Base-by-base conservation (phyloP, 2,329 filamentous ascomycete species). In the Sarocladium kiliense region DNA sequence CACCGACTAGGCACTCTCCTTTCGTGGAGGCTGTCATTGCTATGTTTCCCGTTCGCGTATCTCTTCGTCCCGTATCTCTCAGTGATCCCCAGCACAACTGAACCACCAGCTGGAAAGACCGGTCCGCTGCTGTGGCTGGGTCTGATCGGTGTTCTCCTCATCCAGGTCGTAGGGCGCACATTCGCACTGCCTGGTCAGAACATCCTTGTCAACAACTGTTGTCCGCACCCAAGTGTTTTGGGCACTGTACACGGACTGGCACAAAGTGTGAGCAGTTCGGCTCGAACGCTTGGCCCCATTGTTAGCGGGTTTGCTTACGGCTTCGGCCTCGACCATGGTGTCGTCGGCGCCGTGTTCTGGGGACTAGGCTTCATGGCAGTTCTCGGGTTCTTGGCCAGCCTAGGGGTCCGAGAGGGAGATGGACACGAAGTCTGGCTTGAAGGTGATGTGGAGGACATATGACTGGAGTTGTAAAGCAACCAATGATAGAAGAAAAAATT, bases 1-100 rank as follows among this genome's bases (percentile, higher is more conserved):
- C 73, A 77, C 2, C 79, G 79, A 2, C 77, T 90, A 1, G 89
- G 89, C 32, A 87, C 87, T 1, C 71, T 91, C 54, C 74, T 75
- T 4, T 85, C 84, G 42, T 91, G 86, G 77, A 81, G 85, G 3
- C 69, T 79, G n/a, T 88, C 84, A 37, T 74, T 92, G 1, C 78
- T 85, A 41, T 79, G 86, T 51, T 92, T 91, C 58, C 87, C 89
- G 0, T 30, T 89, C 10, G 79, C 85, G 0, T 93, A 93, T 67
- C 72, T 83, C 10, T 65, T 87, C 10, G 79, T 87, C 36, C 89
- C 89, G 0, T 91, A 86, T 64, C 77, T 93, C 12, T 80, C 87
- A 1, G 69, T 91, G 27, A 75, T 91, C 1, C 88, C 86, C 0
- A 81, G 80, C 36, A 58, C 73, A 1, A 68, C 74, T 1, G 70